These are phyloP conservation scores for Tricholoma sp. DNA, from an alignment of 768 basidiomycete genomes.

Conservation along the genomic window DNA sequence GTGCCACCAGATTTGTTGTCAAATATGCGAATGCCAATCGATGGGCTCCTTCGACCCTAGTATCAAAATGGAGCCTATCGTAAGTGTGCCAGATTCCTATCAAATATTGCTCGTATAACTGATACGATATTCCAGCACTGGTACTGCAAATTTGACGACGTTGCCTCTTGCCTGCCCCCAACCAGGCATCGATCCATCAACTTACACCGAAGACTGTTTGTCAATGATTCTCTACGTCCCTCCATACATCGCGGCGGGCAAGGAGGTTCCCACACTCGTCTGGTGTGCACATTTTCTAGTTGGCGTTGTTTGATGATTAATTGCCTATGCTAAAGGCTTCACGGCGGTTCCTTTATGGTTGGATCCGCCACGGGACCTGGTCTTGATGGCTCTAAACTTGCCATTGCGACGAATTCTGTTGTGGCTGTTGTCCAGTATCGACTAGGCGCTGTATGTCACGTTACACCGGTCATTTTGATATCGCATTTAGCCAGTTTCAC, in stretches of 20 bases:
- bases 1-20: conserved; percentile 54
- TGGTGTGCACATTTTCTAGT: conserved; percentile 39
- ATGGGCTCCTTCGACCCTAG: conserved; percentile 54
- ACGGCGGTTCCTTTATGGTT: conserved; percentile 75
- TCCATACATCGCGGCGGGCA: conserved; percentile 27
- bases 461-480: not conserved
- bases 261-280: conserved; percentile 46
- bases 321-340: conserved; percentile 49
- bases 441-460: conserved; percentile 63
- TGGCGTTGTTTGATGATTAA: not conserved
- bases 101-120: conserved; percentile 1
- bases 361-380: conserved; percentile 71
- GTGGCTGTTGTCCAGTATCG: conserved; percentile 84
- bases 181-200: conserved; percentile 39
- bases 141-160: conserved; percentile 41
- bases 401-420: conserved; percentile 64
- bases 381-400: conserved; percentile 74
- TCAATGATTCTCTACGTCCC: conserved; percentile 75
- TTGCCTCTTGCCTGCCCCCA: conserved; percentile 77
- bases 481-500: conserved; percentile 2
- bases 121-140: conserved; percentile 33
- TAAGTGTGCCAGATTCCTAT: conserved; percentile 28
- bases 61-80: conserved; percentile 58
- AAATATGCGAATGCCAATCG: conserved; percentile 61
- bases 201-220: conserved; percentile 73